phyloP scores from a whole-genome alignment of 2,329 filamentous ascomycete species.

The Diaporthe batatas region DNA sequence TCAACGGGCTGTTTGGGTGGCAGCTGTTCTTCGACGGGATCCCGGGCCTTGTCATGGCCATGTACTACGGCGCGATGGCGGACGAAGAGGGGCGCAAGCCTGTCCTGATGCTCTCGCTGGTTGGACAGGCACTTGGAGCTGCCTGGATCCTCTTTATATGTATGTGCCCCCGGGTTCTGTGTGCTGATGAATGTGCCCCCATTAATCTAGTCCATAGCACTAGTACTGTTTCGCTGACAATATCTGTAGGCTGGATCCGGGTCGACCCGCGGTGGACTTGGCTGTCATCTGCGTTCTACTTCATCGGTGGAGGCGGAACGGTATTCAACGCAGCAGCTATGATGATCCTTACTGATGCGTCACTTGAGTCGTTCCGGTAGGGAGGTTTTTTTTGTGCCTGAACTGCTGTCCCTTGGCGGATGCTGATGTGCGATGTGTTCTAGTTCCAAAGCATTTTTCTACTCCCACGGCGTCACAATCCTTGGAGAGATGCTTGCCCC shows the following conservation, averaged over 20 bases:
- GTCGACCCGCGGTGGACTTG: constrained; percentile 4
- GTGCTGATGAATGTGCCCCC: background rate
- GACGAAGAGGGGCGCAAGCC: constrained; percentile 6
- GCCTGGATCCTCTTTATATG: constrained; percentile 16
- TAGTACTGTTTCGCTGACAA: background rate
- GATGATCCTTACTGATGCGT: constrained; percentile 18
- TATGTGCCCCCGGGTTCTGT: background rate
- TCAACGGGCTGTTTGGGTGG: constrained; percentile 20
- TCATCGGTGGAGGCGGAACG: constrained; percentile 5
- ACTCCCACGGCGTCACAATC: constrained; percentile 3
- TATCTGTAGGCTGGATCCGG: background rate
- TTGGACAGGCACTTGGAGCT: constrained; percentile 2
- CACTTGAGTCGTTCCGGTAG: constrained; percentile 15
- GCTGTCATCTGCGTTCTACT: constrained; percentile 14
- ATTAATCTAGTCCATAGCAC: too few relatives aligned
- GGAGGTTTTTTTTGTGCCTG: too few relatives aligned
- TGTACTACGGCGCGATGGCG: constrained; percentile 22
- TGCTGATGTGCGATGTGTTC: background rate
- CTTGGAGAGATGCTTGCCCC: constrained; percentile 18
- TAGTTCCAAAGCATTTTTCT: constrained; percentile 20
- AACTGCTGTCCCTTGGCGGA: too few relatives aligned
- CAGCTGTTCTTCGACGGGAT: constrained; percentile 22
- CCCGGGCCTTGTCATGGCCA: constrained; percentile 7
- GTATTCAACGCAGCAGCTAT: constrained; percentile 7
- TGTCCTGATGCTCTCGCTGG: constrained; percentile 12